Evolutionary conservation across 2,329 filamentous ascomycete species (phyloP).

Genomic region (Pyricularia sp.): DNA sequence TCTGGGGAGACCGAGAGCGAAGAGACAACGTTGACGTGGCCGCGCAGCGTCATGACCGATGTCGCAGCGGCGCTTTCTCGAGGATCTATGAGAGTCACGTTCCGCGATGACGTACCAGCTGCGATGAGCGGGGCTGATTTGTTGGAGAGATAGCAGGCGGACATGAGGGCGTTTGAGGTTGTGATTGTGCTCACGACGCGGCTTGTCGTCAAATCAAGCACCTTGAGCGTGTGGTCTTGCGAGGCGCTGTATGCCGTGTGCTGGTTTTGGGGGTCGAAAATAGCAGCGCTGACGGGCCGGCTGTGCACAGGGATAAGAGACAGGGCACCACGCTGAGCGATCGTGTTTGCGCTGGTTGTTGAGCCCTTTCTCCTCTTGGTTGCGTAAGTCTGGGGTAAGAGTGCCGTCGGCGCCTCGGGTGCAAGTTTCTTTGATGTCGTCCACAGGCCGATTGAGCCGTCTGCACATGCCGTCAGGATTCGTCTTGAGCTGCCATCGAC

Average conservation of each 20-base stretch:
- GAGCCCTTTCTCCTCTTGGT: conserved; percentile 70
- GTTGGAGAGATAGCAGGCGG: conserved; percentile 63
- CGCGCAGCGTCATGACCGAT: conserved; percentile 81
- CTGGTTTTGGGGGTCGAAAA: conserved; percentile 76
- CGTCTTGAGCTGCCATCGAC: conserved; percentile 65
- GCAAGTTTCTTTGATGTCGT: conserved; percentile 68
- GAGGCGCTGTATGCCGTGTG: conserved; percentile 82
- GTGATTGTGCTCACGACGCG: conserved; percentile 72
- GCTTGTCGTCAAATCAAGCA: conserved; percentile 80
- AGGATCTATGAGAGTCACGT: conserved; percentile 90
- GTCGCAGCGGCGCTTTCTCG: conserved; percentile 56
- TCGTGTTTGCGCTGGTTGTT: conserved; percentile 31
- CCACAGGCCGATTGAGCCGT: conserved; percentile 84
- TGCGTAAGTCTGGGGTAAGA: conserved; percentile 57
- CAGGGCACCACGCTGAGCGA: conserved; percentile 67
- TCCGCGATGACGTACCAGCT: conserved; percentile 73
- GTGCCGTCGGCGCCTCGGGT: conserved; percentile 59
- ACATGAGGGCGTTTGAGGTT: conserved; percentile 75
- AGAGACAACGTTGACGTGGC: conserved; percentile 68
- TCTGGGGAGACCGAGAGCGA: conserved; percentile 42
- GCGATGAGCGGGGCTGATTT: conserved; percentile 45
- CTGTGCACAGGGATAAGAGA: conserved; percentile 64
- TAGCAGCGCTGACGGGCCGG: conserved; percentile 64
- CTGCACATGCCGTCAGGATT: conserved; percentile 76
- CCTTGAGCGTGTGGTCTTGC: conserved; percentile 83